A percentile compares a stretch with the other conserved stretches of the same genome.
Conservation (phyloP, 257 asterid genomes). For the Coffea canephora region DNA sequence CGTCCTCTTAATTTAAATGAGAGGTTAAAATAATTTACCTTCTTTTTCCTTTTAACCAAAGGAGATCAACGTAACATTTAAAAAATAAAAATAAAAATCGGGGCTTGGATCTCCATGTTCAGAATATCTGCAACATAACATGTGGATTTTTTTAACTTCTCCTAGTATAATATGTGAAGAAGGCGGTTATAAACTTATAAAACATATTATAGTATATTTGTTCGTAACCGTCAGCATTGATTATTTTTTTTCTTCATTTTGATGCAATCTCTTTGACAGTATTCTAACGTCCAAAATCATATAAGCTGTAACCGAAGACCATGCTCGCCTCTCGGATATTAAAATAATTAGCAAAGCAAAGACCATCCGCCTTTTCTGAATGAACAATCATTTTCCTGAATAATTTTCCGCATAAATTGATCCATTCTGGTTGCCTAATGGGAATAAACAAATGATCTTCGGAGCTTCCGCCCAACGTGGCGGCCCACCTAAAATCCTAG, state of each 20-base stretch:
- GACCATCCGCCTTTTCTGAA: background rate
- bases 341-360: background rate
- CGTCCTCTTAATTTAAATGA: background rate
- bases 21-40: background rate
- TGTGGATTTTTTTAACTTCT: background rate
- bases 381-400: background rate
- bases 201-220: background rate
- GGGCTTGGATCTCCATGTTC: background rate
- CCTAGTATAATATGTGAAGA: background rate
- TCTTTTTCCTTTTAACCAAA: too few relatives aligned
- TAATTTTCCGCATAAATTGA: background rate
- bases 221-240: background rate
- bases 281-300: too few relatives aligned
- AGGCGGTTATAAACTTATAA: background rate
- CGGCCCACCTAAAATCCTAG: background rate
- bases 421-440: background rate
- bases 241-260: too few relatives aligned
- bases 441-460: background rate
- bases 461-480: background rate
- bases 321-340: too few relatives aligned
- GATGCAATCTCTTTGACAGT: too few relatives aligned
- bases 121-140: constrained; percentile 7
- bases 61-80: too few relatives aligned
- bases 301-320: too few relatives aligned
- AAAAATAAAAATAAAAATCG: too few relatives aligned